Evolutionary conservation across 345 rosid genomes (phyloP).

Genomic region (Kandelia obovata): DNA sequence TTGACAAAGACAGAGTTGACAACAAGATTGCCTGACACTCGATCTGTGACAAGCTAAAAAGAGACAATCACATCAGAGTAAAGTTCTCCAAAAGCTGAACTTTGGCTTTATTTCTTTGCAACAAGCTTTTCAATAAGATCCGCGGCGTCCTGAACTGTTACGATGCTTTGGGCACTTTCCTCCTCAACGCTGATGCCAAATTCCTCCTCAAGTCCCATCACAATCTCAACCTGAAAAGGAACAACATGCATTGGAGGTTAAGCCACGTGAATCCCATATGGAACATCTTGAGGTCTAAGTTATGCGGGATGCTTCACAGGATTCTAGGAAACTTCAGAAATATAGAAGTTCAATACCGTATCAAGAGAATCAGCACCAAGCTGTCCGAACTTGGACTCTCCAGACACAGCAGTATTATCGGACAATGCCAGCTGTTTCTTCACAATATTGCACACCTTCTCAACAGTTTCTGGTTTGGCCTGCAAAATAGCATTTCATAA

Average conservation of each 20-base stretch:
- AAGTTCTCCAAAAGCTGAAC: neutral
- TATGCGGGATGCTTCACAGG: too few species aligned
- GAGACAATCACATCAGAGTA: neutral
- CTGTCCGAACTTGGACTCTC: conserved; percentile 62
- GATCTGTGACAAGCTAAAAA: conserved; percentile 9
- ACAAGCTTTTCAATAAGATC: conserved; percentile 73
- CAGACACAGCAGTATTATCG: conserved; percentile 44
- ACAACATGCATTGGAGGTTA: neutral
- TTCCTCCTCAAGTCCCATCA: conserved; percentile 84
- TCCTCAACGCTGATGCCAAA: conserved; percentile 69
- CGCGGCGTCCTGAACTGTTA: conserved; percentile 80
- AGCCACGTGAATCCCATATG: too few species aligned
- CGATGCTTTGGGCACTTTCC: conserved; percentile 65
- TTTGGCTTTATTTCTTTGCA: conserved; percentile 37
- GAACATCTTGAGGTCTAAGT: too few species aligned
- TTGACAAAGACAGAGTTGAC: conserved; percentile 12
- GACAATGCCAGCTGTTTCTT: conserved; percentile 75
- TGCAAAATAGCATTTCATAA: conserved; percentile 19
- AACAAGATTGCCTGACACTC: conserved; percentile 4
- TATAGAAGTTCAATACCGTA: conserved; percentile 43
- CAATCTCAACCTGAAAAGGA: conserved; percentile 69
- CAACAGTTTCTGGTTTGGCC: conserved; percentile 84
- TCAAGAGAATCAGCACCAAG: conserved; percentile 95
- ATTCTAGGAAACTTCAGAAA: too few species aligned
- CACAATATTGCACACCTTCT: conserved; percentile 74